Base-by-base conservation (phyloP, 1,139 yeast genomes). In the Yamadazyma conglobata region DNA sequence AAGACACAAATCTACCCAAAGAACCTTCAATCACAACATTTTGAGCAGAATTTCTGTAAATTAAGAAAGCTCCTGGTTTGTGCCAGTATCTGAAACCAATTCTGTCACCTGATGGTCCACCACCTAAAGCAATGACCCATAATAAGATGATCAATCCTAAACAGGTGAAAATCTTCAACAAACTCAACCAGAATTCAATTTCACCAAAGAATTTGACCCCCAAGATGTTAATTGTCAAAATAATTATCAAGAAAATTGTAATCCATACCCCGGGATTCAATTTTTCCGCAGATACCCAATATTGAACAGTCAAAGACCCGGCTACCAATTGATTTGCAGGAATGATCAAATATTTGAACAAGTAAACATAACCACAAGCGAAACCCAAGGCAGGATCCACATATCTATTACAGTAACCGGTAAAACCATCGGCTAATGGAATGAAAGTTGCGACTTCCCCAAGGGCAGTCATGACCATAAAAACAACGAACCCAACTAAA, bases 381-480 rank as follows among this genome's bases (percentile, higher is more conserved):
- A 79, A 80, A 2, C 88, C 89, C 31, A 81, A 64, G 4, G 86
- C 74, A 21, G 79, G 81, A 44, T 80, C 87, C 35, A 74, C 77
- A 46, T 78, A 81, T 39, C 88, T 64, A 31, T 75, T 68, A 35
- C 83, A 77, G 50, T 79, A 81, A 44, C 83, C 80, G 17, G 86
- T 76, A 53, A 79, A 80, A 19, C 87, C 87, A 49, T 79, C 82
- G 10, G 75, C 67, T 45, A 80, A 60, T 12, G 88, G 88, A 33
- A 78, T 65, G 46, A 71, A 79, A 10, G 87, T 68, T n/a, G 87
- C 84, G 62, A 82, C 76, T 56, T 81, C 91, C 28, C 89, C 88
- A 32, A 82, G 62, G 10, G 79, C 79, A 41, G 78, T 64, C 85
- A 81, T 78, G 27, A 79, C 84, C 62, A 76, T 68, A 47, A 68